Percentiles rank a stretch among this genome's conserved stretches.
Conservation (phyloP, 768 basidiomycete genomes). For the Filobasidium wieringae region DNA sequence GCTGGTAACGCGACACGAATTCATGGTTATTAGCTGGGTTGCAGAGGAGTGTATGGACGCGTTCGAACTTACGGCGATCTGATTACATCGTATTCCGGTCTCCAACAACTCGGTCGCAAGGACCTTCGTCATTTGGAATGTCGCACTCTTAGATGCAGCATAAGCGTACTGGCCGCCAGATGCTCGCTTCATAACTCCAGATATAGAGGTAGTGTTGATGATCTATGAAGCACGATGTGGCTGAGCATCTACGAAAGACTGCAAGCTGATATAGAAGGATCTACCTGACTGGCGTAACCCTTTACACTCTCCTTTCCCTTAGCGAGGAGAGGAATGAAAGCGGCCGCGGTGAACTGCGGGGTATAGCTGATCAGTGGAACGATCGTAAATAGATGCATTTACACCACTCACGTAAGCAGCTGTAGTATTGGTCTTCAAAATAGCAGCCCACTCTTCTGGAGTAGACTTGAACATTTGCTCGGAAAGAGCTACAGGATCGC, state of each 20-base stretch:
- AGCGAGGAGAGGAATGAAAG: constrained; percentile 26
- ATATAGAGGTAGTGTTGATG: constrained; percentile 25
- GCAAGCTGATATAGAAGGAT: neutral
- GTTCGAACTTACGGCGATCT: no score
- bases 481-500: constrained; percentile 17
- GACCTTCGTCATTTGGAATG: constrained; percentile 24
- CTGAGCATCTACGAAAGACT: neutral
- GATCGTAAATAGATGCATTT: neutral
- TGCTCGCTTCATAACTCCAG: constrained; percentile 22
- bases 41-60: no score
- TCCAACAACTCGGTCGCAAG: constrained; percentile 23
- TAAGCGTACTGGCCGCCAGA: constrained; percentile 29
- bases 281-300: constrained; percentile 23
- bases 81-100: constrained; percentile 27
- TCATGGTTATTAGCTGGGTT: no score
- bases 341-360: constrained; percentile 22
- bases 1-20: neutral
- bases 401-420: constrained; percentile 20
- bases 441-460: constrained; percentile 20
- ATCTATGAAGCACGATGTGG: constrained; percentile 1
- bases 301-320: constrained; percentile 18
- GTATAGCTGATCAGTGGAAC: neutral
- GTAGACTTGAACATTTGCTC: constrained; percentile 21
- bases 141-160: constrained; percentile 22
- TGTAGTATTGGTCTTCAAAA: constrained; percentile 19